Conservation (phyloP, 169 alveolate species). For the Neospora caninum region DNA sequence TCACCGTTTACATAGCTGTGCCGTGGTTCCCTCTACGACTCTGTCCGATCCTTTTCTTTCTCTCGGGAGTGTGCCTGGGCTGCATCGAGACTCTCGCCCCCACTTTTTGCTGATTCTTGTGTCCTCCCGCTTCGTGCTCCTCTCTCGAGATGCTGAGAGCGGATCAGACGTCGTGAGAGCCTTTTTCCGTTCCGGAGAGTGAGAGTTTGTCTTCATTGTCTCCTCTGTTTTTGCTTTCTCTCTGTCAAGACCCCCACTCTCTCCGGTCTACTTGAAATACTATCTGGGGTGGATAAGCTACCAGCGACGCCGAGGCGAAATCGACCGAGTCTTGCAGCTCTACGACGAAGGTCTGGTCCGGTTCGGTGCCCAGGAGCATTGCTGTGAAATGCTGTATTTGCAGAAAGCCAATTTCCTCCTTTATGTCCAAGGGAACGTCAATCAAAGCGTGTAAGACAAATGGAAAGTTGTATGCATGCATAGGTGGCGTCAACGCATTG, state of each 20-base stretch:
- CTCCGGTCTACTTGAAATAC: slow-evolving; percentile 37
- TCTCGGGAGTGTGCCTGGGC: too few species aligned
- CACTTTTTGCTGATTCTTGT: too few species aligned
- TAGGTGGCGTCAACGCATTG: not conserved
- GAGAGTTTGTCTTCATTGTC: too few species aligned
- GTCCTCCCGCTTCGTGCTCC: too few species aligned
- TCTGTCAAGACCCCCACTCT: slow-evolving; percentile 13
- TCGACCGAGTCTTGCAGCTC: slow-evolving; percentile 34
- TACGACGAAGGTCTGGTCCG: slow-evolving; percentile 40
- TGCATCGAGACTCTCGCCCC: too few species aligned
- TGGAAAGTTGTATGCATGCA: too few species aligned
- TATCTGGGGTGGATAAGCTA: slow-evolving; percentile 21
- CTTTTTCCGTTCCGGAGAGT: too few species aligned
- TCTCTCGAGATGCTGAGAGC: too few species aligned
- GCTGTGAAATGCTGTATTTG: slow-evolving; percentile 8
- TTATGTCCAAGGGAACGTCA: not conserved
- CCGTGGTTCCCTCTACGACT: too few species aligned
- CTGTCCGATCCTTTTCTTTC: too few species aligned
- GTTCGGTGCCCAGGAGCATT: not conserved
- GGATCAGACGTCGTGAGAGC: too few species aligned
- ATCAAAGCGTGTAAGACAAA: slow-evolving; percentile 3
- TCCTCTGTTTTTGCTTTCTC: not conserved
- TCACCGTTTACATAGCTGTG: too few species aligned
- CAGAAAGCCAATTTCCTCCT: slow-evolving; percentile 19
- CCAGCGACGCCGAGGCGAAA: slow-evolving; percentile 24